Conservation (phyloP, 2,329 filamentous ascomycete genomes). For the Beauveria pseudobassiana region DNA sequence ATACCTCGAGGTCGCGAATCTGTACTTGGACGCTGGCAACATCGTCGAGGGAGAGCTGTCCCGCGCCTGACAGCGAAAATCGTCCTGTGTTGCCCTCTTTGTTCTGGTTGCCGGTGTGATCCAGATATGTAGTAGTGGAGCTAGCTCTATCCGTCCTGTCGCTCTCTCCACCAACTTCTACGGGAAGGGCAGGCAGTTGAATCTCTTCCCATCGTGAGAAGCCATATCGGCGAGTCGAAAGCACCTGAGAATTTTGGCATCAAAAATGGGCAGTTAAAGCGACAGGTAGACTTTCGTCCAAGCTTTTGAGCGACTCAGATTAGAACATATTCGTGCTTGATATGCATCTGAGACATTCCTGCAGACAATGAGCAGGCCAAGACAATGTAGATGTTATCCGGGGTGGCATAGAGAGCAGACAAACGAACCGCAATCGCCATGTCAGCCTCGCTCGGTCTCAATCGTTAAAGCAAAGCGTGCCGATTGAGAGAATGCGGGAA, state of each 20-base stretch:
- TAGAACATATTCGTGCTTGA: neutral
- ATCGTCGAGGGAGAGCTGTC: conserved; percentile 38
- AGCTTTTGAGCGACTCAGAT: neutral
- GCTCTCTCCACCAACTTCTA: conserved; percentile 2
- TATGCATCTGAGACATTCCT: neutral
- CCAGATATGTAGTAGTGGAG: conserved; percentile 17
- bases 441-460: neutral
- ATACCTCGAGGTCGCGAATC: conserved; percentile 46
- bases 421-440: too few species aligned
- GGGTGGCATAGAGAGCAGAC: neutral
- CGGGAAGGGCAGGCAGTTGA: neutral
- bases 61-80: conserved; percentile 26
- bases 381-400: neutral
- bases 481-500: too few species aligned
- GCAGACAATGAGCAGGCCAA: neutral
- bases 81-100: conserved; percentile 15
- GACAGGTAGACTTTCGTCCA: neutral
- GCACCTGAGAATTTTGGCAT: neutral
- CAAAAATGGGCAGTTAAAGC: too few species aligned
- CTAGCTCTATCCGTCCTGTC: conserved; percentile 17
- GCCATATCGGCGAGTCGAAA: neutral
- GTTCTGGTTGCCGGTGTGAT: neutral
- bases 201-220: neutral
- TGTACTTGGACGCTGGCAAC: conserved; percentile 49
- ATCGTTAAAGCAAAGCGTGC: too few species aligned